Percentiles rank a stretch among this genome's conserved stretches.
phyloP scores from a whole-genome alignment of 768 basidiomycete genomes.

The Pulveroboletus ravenelii region DNA sequence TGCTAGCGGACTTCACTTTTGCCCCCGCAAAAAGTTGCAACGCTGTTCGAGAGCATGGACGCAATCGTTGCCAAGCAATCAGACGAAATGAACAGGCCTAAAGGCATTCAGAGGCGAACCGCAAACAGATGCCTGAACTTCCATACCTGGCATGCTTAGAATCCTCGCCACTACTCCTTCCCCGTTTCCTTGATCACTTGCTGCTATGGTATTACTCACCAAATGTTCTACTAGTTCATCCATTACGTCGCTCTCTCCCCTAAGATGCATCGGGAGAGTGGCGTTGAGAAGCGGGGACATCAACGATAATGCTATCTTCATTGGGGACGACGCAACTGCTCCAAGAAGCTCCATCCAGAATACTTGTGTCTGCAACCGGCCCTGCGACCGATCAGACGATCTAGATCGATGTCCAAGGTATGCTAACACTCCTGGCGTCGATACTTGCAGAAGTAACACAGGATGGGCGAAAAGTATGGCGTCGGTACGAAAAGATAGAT shows the following conservation, averaged over 20 bases:
- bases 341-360: constrained; percentile 37
- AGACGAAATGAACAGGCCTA: constrained; percentile 22
- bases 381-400: constrained; percentile 4
- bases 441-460: constrained; percentile 35
- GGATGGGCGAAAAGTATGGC: constrained; percentile 36
- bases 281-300: constrained; percentile 39
- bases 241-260: constrained; percentile 40
- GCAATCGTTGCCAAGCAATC: constrained; percentile 14
- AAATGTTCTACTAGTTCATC: constrained; percentile 37
- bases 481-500: constrained; percentile 44
- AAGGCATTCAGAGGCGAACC: background rate
- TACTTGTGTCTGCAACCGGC: constrained; percentile 10
- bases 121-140: background rate
- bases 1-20: constrained; percentile 10
- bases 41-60: constrained; percentile 12
- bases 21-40: constrained; percentile 13
- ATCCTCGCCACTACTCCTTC: constrained; percentile 4
- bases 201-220: constrained; percentile 5
- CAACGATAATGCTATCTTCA: constrained; percentile 33
- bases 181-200: background rate
- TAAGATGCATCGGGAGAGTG: constrained; percentile 42
- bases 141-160: constrained; percentile 19
- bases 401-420: constrained; percentile 40
- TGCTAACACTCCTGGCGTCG: constrained; percentile 43
- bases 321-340: constrained; percentile 32